These are phyloP conservation scores for Globisporangium recalcitrans DNA, from an alignment of 352 stramenopile genomes.

Conservation along the genomic window DNA sequence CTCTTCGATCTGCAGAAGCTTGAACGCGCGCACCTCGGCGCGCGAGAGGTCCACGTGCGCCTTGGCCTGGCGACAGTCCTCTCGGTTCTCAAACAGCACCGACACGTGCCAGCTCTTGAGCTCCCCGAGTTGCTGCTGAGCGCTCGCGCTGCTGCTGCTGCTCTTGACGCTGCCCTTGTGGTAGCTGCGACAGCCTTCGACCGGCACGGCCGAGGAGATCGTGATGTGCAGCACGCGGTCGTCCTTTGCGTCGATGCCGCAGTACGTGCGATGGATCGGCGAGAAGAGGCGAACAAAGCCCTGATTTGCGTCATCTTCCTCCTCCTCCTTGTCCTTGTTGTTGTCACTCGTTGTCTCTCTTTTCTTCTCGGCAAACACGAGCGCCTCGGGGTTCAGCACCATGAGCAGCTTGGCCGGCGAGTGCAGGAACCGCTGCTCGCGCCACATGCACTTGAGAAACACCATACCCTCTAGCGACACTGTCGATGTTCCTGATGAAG, in stretches of 20 bases:
- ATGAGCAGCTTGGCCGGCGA: constrained; percentile 54
- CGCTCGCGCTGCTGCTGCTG: background rate
- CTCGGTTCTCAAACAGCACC: constrained; percentile 51
- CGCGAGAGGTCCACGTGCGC: constrained; percentile 67
- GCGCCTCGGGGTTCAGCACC: constrained; percentile 72
- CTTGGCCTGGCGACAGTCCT: constrained; percentile 65
- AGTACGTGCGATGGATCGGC: constrained; percentile 69
- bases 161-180: constrained; percentile 35
- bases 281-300: constrained; percentile 58
- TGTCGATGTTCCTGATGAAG: constrained; percentile 1
- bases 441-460: constrained; percentile 60
- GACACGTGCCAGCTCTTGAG: constrained; percentile 58
- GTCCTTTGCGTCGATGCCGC: constrained; percentile 60
- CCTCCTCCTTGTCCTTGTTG: constrained; percentile 14
- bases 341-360: background rate
- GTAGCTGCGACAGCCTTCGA: constrained; percentile 58
- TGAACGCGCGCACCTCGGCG: constrained; percentile 72
- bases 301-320: constrained; percentile 25
- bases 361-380: constrained; percentile 55
- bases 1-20: constrained; percentile 71
- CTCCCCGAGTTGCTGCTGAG: constrained; percentile 11
- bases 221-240: constrained; percentile 67
- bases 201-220: constrained; percentile 45
- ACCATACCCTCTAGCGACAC: constrained; percentile 62
- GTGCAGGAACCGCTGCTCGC: constrained; percentile 72